These are phyloP conservation scores for Globisporangium sylvaticum DNA, from an alignment of 352 stramenopile species.

Conservation along the genomic window DNA sequence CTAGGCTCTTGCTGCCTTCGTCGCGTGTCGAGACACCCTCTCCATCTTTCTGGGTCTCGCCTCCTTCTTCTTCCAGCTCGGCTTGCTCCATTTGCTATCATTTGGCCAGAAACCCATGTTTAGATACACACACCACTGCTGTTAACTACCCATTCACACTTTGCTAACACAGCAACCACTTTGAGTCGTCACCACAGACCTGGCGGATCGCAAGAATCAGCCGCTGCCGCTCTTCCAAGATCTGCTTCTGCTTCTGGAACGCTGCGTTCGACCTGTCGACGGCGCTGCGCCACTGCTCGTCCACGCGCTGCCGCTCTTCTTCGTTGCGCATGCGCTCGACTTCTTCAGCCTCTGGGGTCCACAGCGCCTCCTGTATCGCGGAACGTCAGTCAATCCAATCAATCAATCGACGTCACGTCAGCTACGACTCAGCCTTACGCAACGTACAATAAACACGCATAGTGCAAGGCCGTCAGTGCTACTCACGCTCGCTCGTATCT, in stretches of 20 bases:
- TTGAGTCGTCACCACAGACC: constrained; percentile 23
- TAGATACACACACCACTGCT: neutral
- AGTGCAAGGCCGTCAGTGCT: neutral
- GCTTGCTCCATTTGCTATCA: constrained; percentile 23
- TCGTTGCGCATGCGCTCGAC: constrained; percentile 52
- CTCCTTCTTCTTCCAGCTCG: constrained; percentile 14
- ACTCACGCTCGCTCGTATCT: constrained; percentile 42
- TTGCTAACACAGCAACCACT: neutral
- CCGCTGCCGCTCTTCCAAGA: constrained; percentile 45
- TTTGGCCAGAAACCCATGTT: neutral
- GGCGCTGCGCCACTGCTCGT: constrained; percentile 49
- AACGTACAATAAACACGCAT: neutral
- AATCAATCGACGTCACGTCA: neutral
- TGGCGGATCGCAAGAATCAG: constrained; percentile 56
- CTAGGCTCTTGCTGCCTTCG: neutral
- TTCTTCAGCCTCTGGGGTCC: constrained; percentile 45
- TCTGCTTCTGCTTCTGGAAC: constrained; percentile 46
- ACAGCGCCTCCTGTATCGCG: constrained; percentile 27
- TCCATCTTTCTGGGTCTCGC: constrained; percentile 1
- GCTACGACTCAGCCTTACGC: neutral
- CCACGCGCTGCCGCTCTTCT: constrained; percentile 46
- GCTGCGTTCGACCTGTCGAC: constrained; percentile 27
- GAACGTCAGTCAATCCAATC: neutral
- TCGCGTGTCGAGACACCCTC: neutral
- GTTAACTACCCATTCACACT: neutral